phyloP scores from a whole-genome alignment of 2,329 filamentous ascomycete species.

The Ophiosphaerella herpotricha region DNA sequence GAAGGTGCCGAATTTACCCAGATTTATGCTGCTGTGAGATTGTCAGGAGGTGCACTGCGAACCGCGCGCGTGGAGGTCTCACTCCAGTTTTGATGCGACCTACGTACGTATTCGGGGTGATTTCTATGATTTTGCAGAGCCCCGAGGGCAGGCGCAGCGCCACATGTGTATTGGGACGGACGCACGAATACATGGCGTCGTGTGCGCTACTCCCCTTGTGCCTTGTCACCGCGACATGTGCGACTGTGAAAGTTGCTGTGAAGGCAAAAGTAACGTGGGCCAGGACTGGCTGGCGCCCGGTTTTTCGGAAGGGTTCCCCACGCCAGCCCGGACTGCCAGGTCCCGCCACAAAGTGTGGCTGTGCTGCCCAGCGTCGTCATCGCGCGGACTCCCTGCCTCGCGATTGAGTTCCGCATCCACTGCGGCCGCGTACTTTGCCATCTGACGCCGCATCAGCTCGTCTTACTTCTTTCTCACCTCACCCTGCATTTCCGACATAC shows the following conservation, averaged over 20 bases:
- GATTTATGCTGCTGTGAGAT: conserved; percentile 71
- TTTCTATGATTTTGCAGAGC: conserved; percentile 60
- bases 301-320: neutral
- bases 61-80: conserved; percentile 24
- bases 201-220: conserved; percentile 3
- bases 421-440: neutral
- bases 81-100: conserved; percentile 43
- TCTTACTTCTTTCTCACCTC: conserved; percentile 1
- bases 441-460: neutral
- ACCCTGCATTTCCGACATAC: neutral
- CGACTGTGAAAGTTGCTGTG: neutral
- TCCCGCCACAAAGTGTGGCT: neutral
- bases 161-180: conserved; percentile 58
- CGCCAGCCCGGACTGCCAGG: neutral
- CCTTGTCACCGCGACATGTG: conserved; percentile 13
- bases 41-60: conserved; percentile 5
- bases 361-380: conserved; percentile 15
- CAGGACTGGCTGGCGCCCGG: neutral
- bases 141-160: conserved; percentile 64
- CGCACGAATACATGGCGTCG: conserved; percentile 50
- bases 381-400: neutral
- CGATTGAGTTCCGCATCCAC: neutral
- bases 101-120: conserved; percentile 67
- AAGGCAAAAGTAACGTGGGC: neutral
- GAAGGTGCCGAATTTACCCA: conserved; percentile 93